These are phyloP conservation scores for Penicillium sp. DNA, from an alignment of 2,329 filamentous ascomycete genomes.

Conservation along the genomic window DNA sequence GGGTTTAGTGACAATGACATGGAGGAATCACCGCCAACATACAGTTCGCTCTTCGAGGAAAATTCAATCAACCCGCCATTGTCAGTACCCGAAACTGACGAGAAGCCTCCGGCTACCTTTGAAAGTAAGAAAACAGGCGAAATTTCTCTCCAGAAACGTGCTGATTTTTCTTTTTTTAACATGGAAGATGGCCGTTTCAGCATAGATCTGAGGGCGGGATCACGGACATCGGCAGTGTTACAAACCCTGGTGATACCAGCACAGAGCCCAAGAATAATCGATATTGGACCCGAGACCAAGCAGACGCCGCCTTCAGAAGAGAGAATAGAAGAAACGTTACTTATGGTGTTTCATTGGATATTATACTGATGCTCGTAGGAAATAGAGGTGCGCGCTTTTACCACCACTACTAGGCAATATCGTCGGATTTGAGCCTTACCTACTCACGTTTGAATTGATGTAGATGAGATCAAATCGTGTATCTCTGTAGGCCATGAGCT, in stretches of 20 bases:
- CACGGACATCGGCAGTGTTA: conserved; percentile 10
- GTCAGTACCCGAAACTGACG: neutral
- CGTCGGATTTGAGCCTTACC: neutral
- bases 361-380: conserved; percentile 19
- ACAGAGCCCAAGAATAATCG: conserved; percentile 6
- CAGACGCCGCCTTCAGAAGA: too few species aligned
- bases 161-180: too few species aligned
- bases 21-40: neutral
- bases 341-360: conserved; percentile 8
- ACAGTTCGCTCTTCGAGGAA: neutral
- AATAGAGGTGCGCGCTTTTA: conserved; percentile 11
- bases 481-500: conserved; percentile 13
- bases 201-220: conserved; percentile 15
- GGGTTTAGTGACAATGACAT: neutral
- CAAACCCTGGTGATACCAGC: conserved; percentile 5
- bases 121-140: neutral
- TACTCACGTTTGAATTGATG: neutral
- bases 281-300: neutral
- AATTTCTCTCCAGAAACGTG: too few species aligned
- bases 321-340: neutral
- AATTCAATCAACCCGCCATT: neutral
- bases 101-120: neutral
- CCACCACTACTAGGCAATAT: neutral
- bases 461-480: conserved; percentile 17
- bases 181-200: conserved; percentile 12